A percentile compares a stretch with the other conserved stretches of the same genome.
Conservation (phyloP, 768 basidiomycete species). For the Ramaria sp. region DNA sequence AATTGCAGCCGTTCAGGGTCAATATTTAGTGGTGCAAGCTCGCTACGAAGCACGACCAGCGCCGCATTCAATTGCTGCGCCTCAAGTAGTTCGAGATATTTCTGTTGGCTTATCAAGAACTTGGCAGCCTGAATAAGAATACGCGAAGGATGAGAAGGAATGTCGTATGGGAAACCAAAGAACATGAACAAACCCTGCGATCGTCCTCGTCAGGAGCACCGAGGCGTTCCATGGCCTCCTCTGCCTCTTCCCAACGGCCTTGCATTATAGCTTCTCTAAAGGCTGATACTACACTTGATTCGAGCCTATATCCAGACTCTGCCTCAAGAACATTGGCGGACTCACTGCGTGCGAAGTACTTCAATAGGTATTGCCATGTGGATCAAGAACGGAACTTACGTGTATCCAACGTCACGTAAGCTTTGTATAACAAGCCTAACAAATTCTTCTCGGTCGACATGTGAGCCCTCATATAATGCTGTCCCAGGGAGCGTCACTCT, state of each 20-base stretch:
- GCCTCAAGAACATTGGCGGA: constrained; percentile 82
- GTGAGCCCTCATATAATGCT: constrained; percentile 64
- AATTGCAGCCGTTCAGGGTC: constrained; percentile 76
- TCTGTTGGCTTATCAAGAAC: constrained; percentile 89
- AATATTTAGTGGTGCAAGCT: constrained; percentile 72
- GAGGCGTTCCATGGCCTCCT: constrained; percentile 52
- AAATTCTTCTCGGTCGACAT: constrained; percentile 80
- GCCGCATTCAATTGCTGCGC: constrained; percentile 70
- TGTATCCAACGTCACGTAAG: constrained; percentile 73
- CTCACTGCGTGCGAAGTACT: constrained; percentile 39
- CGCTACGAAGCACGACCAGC: constrained; percentile 74
- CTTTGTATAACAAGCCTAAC: constrained; percentile 83
- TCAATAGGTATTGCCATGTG: background rate
- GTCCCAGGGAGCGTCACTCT: constrained; percentile 63
- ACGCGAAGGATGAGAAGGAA: background rate
- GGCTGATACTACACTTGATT: constrained; percentile 62
- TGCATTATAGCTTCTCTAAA: constrained; percentile 74
- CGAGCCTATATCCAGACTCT: constrained; percentile 86
- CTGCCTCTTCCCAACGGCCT: constrained; percentile 73
- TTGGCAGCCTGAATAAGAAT: constrained; percentile 48
- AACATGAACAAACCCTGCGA: constrained; percentile 45
- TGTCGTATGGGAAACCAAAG: background rate
- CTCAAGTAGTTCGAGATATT: constrained; percentile 90
- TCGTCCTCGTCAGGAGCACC: constrained; percentile 60
- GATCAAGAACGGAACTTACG: constrained; percentile 22